Percentiles rank a stretch among this genome's conserved stretches.
Conservation (phyloP, 495 filamentous ascomycete genomes). For the Chaetomium tenue region DNA sequence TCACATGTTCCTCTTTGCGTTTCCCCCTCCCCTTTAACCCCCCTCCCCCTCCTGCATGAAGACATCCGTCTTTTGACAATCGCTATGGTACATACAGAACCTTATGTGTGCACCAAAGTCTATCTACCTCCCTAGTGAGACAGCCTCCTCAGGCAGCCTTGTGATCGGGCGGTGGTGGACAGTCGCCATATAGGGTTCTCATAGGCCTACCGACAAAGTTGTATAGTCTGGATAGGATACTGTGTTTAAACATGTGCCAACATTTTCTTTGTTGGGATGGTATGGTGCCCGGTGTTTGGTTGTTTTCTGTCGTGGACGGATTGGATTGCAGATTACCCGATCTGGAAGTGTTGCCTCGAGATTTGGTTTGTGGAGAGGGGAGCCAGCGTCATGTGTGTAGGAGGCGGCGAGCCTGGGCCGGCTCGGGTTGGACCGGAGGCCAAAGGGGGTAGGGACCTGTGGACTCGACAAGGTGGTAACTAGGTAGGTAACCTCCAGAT, state of each 20-base stretch:
- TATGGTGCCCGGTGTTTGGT: not conserved
- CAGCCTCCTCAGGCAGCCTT: not conserved
- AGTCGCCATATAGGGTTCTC: not conserved
- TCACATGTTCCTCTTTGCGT: not conserved
- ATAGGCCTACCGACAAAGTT: not conserved
- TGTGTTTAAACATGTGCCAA: not conserved
- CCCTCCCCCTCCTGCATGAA: not conserved
- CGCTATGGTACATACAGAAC: not conserved
- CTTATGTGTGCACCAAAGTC: not conserved
- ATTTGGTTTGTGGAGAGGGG: constrained; percentile 10
- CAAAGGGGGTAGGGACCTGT: not conserved
- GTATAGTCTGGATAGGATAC: not conserved
- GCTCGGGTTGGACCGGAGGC: constrained; percentile 2
- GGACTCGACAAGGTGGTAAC: not conserved
- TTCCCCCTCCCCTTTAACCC: not conserved
- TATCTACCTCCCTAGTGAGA: not conserved
- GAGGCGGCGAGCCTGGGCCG: constrained; percentile 6
- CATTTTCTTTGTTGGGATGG: not conserved
- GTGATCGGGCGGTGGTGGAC: not conserved
- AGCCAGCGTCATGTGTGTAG: not conserved
- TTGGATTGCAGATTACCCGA: constrained; percentile 6
- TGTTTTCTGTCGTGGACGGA: not conserved
- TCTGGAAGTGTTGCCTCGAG: constrained; percentile 8
- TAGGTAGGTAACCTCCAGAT: not conserved
- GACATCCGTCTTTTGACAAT: not conserved